Conservation (phyloP, 176 grass and related monocot species). For the Thinopyrum elongatum region DNA sequence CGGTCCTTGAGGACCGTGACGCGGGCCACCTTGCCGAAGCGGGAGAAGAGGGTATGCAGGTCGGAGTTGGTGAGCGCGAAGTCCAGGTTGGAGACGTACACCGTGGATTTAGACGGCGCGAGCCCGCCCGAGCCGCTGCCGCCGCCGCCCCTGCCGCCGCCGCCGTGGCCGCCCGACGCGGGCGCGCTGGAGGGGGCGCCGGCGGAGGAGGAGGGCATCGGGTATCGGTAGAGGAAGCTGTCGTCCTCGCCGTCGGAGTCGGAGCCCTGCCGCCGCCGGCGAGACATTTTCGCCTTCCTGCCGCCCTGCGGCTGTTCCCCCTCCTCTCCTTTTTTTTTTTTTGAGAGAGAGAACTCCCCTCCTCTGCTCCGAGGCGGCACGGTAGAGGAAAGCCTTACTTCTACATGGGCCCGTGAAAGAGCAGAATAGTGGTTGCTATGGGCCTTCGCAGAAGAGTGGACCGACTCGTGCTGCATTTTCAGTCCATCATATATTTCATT, state of each 20-base stretch:
- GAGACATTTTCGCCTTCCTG: conserved; percentile 38
- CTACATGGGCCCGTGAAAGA: too few relatives aligned
- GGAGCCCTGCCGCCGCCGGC: conserved; percentile 45
- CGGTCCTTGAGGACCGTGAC: conserved; percentile 92
- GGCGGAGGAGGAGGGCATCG: conserved; percentile 37
- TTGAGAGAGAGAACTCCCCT: too few relatives aligned
- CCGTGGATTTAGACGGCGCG: conserved; percentile 92
- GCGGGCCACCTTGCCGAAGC: conserved; percentile 85
- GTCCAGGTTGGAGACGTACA: conserved; percentile 89
- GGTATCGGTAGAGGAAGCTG: conserved; percentile 89
- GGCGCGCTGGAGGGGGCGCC: background rate
- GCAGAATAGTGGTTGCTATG: background rate
- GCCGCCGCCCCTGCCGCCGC: background rate
- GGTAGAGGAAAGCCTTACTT: too few relatives aligned
- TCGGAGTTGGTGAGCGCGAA: conserved; percentile 96
- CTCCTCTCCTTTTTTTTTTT: background rate
- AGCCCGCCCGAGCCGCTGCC: conserved; percentile 68
- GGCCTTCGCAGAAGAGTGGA: background rate
- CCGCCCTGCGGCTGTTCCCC: background rate
- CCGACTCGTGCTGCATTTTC: background rate
- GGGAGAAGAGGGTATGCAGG: conserved; percentile 91
- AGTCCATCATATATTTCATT: background rate
- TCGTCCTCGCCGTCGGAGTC: conserved; percentile 71
- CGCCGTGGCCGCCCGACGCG: background rate
- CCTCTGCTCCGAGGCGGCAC: background rate